Conservation (phyloP, 73 alveolate genomes). For the Paramecium bursaria region DNA sequence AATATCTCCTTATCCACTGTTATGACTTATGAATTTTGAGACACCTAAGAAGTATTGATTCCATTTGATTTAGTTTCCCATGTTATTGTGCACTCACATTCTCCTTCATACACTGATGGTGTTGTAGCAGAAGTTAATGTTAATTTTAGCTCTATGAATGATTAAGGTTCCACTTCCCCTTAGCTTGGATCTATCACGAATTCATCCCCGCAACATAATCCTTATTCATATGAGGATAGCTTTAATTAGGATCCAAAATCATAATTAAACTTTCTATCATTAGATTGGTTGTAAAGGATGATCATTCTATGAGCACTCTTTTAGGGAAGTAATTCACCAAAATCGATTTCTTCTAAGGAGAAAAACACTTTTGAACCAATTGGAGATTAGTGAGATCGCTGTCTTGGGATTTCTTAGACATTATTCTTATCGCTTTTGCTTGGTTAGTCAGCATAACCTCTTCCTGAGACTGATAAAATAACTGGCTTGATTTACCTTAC, state of each 20-base stretch:
- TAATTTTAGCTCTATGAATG: slow-evolving; percentile 83
- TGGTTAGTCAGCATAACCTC: slow-evolving; percentile 69
- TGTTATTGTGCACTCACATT: slow-evolving; percentile 85
- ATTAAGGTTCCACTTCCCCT: slow-evolving; percentile 83
- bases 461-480: slow-evolving; percentile 70
- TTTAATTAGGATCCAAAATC: slow-evolving; percentile 82
- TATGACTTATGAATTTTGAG: slow-evolving; percentile 6
- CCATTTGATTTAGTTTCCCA: slow-evolving; percentile 77
- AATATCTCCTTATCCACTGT: slow-evolving; percentile 70
- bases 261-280: slow-evolving; percentile 87
- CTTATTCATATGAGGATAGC: slow-evolving; percentile 79
- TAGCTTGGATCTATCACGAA: slow-evolving; percentile 84
- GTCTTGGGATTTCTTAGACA: slow-evolving; percentile 81
- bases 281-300: slow-evolving; percentile 89
- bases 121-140: slow-evolving; percentile 76
- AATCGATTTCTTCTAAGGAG: slow-evolving; percentile 96
- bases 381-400: slow-evolving; percentile 80
- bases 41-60: neutral
- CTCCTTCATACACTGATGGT: slow-evolving; percentile 95
- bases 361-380: slow-evolving; percentile 93
- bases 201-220: slow-evolving; percentile 87
- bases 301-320: slow-evolving; percentile 89
- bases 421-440: slow-evolving; percentile 70
- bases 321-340: slow-evolving; percentile 94
- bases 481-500: slow-evolving; percentile 84